A percentile compares a stretch with the other conserved stretches of the same genome.
phyloP scores from a whole-genome alignment of 116 monocot genomes.

The Papilionanthe hybrid region DNA sequence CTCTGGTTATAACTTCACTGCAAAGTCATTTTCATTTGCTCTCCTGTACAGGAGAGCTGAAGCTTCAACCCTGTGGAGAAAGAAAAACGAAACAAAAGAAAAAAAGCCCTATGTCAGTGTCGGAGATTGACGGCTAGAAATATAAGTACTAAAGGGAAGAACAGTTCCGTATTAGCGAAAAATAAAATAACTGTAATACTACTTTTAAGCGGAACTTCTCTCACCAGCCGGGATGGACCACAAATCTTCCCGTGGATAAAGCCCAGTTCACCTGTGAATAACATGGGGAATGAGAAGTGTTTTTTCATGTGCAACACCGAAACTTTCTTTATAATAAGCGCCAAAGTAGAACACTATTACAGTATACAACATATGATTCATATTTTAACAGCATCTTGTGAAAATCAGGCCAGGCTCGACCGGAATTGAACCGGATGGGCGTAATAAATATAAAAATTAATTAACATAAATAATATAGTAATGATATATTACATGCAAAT shows the following conservation, averaged over 20 bases:
- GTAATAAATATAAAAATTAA: too few relatives aligned
- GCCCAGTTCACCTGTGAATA: conserved; percentile 89
- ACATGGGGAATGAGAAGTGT: not conserved
- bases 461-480: too few relatives aligned
- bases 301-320: not conserved
- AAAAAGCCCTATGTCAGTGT: not conserved
- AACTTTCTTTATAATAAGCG: not conserved
- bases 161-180: not conserved
- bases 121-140: not conserved
- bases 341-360: too few relatives aligned
- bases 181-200: not conserved
- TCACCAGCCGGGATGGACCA: conserved; percentile 92
- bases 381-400: too few relatives aligned
- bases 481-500: too few relatives aligned
- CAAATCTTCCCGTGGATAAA: conserved; percentile 66
- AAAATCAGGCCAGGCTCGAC: too few relatives aligned
- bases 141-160: not conserved
- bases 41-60: conserved; percentile 55
- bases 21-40: conserved; percentile 45
- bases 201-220: conserved; percentile 18
- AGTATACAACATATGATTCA: too few relatives aligned
- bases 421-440: too few relatives aligned
- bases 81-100: too few relatives aligned
- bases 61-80: conserved; percentile 76
- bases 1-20: conserved; percentile 30